Conservation (phyloP, 352 stramenopile genomes). For the Pythium rishiriense region DNA sequence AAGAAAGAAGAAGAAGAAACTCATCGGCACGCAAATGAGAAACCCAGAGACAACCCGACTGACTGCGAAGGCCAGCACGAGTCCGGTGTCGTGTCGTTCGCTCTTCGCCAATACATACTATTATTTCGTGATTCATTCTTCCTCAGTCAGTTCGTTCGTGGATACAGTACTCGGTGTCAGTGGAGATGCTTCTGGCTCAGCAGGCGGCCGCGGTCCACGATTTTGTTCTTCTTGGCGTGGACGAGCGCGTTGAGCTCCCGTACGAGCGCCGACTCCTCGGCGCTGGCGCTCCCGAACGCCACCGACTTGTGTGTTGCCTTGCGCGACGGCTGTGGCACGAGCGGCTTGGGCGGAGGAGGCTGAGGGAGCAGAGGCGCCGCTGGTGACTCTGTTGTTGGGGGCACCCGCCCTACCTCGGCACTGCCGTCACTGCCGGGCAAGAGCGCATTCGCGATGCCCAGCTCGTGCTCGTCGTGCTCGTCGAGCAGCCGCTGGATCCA, state of each 20-base stretch:
- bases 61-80: too few species aligned
- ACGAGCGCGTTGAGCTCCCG: constrained; percentile 25
- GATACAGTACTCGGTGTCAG: background rate
- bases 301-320: constrained; percentile 13
- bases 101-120: background rate
- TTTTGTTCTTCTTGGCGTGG: constrained; percentile 24
- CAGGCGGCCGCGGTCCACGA: constrained; percentile 33
- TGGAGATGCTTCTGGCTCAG: constrained; percentile 18
- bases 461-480: constrained; percentile 53
- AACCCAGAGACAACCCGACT: too few species aligned
- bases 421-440: background rate
- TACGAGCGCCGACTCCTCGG: constrained; percentile 19
- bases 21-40: too few species aligned
- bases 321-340: background rate
- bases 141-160: background rate
- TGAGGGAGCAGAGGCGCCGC: background rate
- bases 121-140: background rate
- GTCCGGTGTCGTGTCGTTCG: too few species aligned
- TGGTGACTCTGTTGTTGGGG: background rate
- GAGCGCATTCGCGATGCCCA: constrained; percentile 34
- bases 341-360: background rate
- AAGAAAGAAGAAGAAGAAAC: too few species aligned
- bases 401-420: too few species aligned
- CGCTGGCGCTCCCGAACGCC: constrained; percentile 6
- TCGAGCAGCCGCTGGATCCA: constrained; percentile 66